These are phyloP conservation scores for Pichia ethanolica DNA, from an alignment of 805 yeast genomes.

Conservation along the genomic window DNA sequence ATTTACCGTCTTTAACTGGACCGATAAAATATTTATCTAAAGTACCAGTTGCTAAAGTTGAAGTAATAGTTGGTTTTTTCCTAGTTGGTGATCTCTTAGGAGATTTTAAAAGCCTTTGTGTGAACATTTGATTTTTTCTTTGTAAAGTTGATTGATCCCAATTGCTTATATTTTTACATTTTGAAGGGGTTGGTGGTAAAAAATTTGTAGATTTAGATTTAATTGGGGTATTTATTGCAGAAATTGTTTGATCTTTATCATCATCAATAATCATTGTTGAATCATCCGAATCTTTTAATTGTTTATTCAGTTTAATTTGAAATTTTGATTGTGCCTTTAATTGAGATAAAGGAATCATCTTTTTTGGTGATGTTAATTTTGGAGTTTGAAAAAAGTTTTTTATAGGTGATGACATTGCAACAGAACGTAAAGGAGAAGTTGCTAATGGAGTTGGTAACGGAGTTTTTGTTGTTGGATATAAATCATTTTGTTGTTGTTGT, in stretches of 20 bases:
- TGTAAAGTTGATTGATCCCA: conserved; percentile 27
- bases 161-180: conserved; percentile 22
- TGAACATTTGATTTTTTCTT: conserved; percentile 24
- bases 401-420: conserved; percentile 26
- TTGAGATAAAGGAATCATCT: conserved; percentile 2
- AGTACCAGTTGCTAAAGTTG: conserved; percentile 83
- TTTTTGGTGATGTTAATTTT: conserved; percentile 20
- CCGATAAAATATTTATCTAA: conserved; percentile 79
- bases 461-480: neutral
- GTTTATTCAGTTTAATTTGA: neutral
- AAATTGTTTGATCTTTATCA: conserved; percentile 10
- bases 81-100: conserved; percentile 41
- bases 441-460: conserved; percentile 6
- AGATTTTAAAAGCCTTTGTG: conserved; percentile 25
- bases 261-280: conserved; percentile 3
- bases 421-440: conserved; percentile 10
- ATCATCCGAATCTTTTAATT: neutral
- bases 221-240: conserved; percentile 20
- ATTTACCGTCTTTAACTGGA: conserved; percentile 64
- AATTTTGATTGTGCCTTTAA: conserved; percentile 1
- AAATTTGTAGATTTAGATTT: conserved; percentile 17
- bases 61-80: conserved; percentile 44
- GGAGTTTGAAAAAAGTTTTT: conserved; percentile 15
- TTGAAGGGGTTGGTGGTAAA: conserved; percentile 25
- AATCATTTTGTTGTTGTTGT: neutral